phyloP scores from a whole-genome alignment of 2,329 filamentous ascomycete species.

The Alternaria longipes region DNA sequence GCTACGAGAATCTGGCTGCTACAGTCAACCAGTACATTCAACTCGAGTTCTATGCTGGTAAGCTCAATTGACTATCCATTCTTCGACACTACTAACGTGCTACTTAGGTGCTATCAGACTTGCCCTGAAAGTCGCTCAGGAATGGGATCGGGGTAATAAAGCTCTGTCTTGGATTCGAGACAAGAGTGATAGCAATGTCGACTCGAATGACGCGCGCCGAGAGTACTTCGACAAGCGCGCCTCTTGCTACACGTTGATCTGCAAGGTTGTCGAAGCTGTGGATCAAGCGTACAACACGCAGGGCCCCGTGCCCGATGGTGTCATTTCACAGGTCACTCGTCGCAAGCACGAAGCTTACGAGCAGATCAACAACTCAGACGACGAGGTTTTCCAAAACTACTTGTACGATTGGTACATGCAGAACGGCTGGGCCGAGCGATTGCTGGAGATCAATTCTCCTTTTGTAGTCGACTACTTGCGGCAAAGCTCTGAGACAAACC shows the following conservation, averaged over 20 bases:
- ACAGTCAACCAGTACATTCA: slow-evolving; percentile 81
- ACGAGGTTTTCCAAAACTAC: slow-evolving; percentile 94
- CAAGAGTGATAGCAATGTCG: slow-evolving; percentile 75
- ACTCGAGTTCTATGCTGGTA: slow-evolving; percentile 85
- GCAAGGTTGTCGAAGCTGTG: slow-evolving; percentile 79
- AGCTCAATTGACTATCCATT: neutral
- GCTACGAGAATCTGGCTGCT: slow-evolving; percentile 78
- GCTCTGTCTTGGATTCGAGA: slow-evolving; percentile 90
- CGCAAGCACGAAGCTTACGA: slow-evolving; percentile 89
- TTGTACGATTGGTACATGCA: slow-evolving; percentile 98
- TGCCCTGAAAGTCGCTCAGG: slow-evolving; percentile 81
- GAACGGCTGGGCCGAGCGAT: slow-evolving; percentile 83
- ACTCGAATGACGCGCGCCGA: slow-evolving; percentile 72
- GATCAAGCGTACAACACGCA: slow-evolving; percentile 75
- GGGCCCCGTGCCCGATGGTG: slow-evolving; percentile 79
- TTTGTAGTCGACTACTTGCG: slow-evolving; percentile 88
- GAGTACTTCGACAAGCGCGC: slow-evolving; percentile 75
- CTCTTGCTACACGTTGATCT: slow-evolving; percentile 86
- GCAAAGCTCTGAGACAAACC: slow-evolving; percentile 74
- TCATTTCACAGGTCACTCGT: slow-evolving; percentile 76
- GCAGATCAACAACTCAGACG: slow-evolving; percentile 85
- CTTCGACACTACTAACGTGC: slow-evolving; percentile 10
- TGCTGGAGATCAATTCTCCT: slow-evolving; percentile 83
- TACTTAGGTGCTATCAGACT: slow-evolving; percentile 79
- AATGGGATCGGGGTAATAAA: slow-evolving; percentile 86